Percentiles rank a stretch among this genome's conserved stretches.
Conservation (phyloP, 208 protist genomes). For the Trypanosoma mega region DNA sequence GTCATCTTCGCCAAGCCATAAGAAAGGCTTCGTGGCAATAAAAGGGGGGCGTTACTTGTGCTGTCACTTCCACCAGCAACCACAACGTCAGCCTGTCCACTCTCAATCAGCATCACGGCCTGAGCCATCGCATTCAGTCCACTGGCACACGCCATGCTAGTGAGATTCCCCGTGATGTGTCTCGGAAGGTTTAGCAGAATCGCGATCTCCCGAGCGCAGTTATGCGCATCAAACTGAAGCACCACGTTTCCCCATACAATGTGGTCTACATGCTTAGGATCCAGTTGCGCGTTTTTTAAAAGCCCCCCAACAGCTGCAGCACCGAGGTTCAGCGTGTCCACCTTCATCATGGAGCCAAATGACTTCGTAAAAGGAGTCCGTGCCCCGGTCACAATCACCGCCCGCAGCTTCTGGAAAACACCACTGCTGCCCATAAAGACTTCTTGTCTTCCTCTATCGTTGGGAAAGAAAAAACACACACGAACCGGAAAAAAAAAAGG, state of each 20-base stretch:
- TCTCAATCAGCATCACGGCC: constrained; percentile 74
- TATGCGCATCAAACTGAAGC: constrained; percentile 64
- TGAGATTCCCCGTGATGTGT: constrained; percentile 60
- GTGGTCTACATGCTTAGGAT: constrained; percentile 74
- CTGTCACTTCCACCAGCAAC: constrained; percentile 89
- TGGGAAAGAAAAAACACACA: too few species aligned
- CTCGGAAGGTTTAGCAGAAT: constrained; percentile 83
- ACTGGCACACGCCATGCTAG: constrained; percentile 82
- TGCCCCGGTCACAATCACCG: constrained; percentile 66
- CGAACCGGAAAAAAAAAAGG: too few species aligned
- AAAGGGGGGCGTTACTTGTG: constrained; percentile 69
- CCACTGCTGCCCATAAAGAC: constrained; percentile 34
- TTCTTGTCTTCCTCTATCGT: too few species aligned
- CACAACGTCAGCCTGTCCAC: constrained; percentile 71
- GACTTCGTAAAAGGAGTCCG: constrained; percentile 76
- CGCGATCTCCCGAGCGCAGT: constrained; percentile 83
- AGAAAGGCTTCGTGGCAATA: constrained; percentile 45
- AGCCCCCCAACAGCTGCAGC: constrained; percentile 69
- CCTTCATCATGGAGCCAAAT: constrained; percentile 60
- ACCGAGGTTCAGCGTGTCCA: constrained; percentile 60
- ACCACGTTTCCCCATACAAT: constrained; percentile 92
- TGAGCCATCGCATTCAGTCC: constrained; percentile 78
- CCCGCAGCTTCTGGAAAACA: constrained; percentile 27
- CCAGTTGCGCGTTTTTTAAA: constrained; percentile 62
- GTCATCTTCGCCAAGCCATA: constrained; percentile 53